Base-by-base conservation (phyloP, 345 rosid species). In the Hibiscus mutabilis region DNA sequence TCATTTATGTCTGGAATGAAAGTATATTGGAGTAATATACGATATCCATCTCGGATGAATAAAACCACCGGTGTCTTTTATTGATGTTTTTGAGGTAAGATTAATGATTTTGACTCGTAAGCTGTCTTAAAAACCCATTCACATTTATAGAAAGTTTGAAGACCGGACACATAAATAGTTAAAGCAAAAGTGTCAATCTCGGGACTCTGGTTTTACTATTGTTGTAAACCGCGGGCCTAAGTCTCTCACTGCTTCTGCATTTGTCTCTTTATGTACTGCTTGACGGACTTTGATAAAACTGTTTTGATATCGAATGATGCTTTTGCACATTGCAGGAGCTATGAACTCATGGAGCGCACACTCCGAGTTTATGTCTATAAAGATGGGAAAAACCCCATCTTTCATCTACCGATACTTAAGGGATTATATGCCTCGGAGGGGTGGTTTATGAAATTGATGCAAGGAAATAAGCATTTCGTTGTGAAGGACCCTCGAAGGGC, bases 361-460 rank as follows among this genome's bases (percentile, higher is more conserved):
- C 96, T 95, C 74, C 90, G 86, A 79, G 85, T 91, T 58, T 95
- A 90, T 18, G 80, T 89, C 14, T 95, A 95, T 57, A 87, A 81
- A 70, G 97, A 95, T n/a, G 99, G 99, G 35, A 85, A 55, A 66
- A 91, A 82, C 27, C 99, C 99, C 4, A 86, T 90, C 68, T 95
- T 95, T 75, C 99, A 95, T 74, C 80, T 81, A 42, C 97, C 97
- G 4, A 82, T 91, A 83, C 86, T 95, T 19, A 95, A 92, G 83
- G 99, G 99, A 73, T 76, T 95, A 69, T 91, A 95, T 79, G 99
- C 97, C 60, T 95, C 99, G 2, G 99, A 95, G 52, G 99, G 99
- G 64, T 95, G 99, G 99, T 95, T 95, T 76, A 95, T 95, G 99
- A 95, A 91, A 81, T 84, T 91, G 77, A 85, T 91, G 97, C 92